A percentile compares a stretch with the other conserved stretches of the same genome.
phyloP scores from a whole-genome alignment of 2,329 filamentous ascomycete species.

The Phaeosphaeria sp. region DNA sequence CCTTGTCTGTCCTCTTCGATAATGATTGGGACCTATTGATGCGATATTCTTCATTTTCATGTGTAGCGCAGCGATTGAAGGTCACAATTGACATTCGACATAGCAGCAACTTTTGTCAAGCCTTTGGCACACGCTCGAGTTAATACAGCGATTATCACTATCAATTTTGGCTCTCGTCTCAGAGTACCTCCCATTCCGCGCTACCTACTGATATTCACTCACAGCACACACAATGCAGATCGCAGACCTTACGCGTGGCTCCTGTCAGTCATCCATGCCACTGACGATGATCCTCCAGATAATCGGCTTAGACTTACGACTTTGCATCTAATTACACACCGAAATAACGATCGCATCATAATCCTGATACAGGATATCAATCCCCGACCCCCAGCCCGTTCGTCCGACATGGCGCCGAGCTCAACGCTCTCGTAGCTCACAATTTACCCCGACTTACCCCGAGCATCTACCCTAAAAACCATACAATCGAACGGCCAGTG shows the following conservation, averaged over 20 bases:
- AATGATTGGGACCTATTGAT: neutral
- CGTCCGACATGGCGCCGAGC: slow-evolving; percentile 15
- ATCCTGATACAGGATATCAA: slow-evolving; percentile 2
- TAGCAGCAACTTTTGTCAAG: neutral
- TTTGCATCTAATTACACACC: slow-evolving; percentile 3
- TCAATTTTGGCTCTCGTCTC: neutral
- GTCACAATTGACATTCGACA: neutral
- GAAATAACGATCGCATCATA: slow-evolving; percentile 2
- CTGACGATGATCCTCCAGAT: neutral
- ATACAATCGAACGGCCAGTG: too few species aligned
- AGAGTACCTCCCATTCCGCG: neutral
- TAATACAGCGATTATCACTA: neutral
- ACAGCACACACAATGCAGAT: neutral
- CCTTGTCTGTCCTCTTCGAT: neutral
- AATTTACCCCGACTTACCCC: neutral
- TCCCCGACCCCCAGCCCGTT: slow-evolving; percentile 6
- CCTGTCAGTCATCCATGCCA: neutral
- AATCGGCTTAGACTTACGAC: neutral
- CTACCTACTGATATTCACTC: neutral
- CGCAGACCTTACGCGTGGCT: neutral
- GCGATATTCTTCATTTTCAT: neutral
- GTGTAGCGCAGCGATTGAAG: neutral
- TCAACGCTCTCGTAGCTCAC: neutral
- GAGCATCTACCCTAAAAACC: too few species aligned
- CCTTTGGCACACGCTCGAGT: neutral